Evolutionary conservation across 2,329 filamentous ascomycete species (phyloP), one percentile per base, ranked within the genome.

Genomic region (Sporothrix euskadiensis): DNA sequence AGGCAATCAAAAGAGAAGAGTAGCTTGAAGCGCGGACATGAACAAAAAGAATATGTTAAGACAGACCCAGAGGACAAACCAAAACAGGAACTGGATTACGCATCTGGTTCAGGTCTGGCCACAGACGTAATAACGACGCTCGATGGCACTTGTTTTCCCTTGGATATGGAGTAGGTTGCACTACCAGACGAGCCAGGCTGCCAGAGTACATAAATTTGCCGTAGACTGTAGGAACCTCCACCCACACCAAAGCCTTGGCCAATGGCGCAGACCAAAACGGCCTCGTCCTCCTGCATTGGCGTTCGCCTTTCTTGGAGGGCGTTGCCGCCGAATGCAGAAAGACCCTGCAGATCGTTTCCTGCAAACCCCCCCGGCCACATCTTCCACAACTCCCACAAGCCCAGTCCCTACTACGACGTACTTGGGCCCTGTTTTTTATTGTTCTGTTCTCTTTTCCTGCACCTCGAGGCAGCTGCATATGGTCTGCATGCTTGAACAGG

Each of bases 291-390:
- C 39, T 47, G 61, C 39, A 66, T 65, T 65, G 61, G 59, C 26
- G 9, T 8, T 56, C 12, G 35, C 26, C 14, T 10, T 12, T 26
- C 10, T 54, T 44, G n/a, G 39, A 9, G 39, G 35, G n/a, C 35
- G 39, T n/a, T 22, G 12, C 39, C 39, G 39, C 22, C 30, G 39
- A 47, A 47, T 19, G 22, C n/a, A 66, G 61, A 47, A 66, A 66
- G 61, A 47, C 61, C 61, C 61, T 47, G 61, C 61, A 66, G 61
- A 66, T 66, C 61, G 39, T 30, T 65, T 63, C 30, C 61, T 39
- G 57, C 19, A 61, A 59, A 30, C 8, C 57, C 59, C 19, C 16
- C 59, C 2, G 56, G 26, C 56, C 56, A 35, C 35, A 26, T 44
- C 39, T 41, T 41, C 39, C 39, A 44, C 41, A 44, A 44, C 41